These are phyloP conservation scores for Populus trichocarpa DNA, from an alignment of 441 rosid genomes.

Conservation along the genomic window DNA sequence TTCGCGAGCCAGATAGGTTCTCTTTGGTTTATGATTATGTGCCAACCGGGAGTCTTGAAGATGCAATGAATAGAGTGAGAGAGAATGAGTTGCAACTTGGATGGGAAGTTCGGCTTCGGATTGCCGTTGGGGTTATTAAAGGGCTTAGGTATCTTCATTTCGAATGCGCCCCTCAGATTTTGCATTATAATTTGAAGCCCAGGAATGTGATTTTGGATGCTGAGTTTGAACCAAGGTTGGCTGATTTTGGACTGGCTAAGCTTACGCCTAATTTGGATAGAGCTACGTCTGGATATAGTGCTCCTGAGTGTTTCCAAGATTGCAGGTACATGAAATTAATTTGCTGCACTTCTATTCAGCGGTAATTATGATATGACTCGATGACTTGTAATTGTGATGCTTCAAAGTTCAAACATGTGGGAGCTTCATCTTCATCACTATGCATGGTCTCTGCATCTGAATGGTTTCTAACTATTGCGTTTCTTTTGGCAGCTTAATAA, in stretches of 20 bases:
- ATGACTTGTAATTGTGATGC: background rate
- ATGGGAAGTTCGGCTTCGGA: conserved; percentile 82
- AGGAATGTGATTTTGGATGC: conserved; percentile 89
- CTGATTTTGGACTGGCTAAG: conserved; percentile 72
- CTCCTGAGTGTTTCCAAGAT: conserved; percentile 79
- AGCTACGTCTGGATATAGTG: conserved; percentile 48
- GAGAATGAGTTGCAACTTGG: conserved; percentile 59
- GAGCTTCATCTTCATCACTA: background rate
- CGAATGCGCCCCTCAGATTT: conserved; percentile 57
- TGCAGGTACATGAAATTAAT: conserved; percentile 47
- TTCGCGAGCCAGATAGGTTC: conserved; percentile 64
- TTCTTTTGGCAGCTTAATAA: background rate
- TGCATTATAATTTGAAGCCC: conserved; percentile 83
- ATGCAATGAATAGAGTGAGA: conserved; percentile 71
- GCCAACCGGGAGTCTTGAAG: conserved; percentile 77
- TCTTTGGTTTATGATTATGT: conserved; percentile 82
- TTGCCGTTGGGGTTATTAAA: conserved; percentile 84
- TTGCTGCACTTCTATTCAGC: background rate
- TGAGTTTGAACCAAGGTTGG: conserved; percentile 82
- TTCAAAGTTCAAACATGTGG: background rate
- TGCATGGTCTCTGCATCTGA: background rate
- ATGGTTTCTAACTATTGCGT: background rate
- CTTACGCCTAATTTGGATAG: conserved; percentile 54
- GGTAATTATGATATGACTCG: background rate
- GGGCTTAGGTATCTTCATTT: conserved; percentile 86